Conservation (phyloP, 2,329 filamentous ascomycete genomes). For the Pseudocercospora fijiensis region DNA sequence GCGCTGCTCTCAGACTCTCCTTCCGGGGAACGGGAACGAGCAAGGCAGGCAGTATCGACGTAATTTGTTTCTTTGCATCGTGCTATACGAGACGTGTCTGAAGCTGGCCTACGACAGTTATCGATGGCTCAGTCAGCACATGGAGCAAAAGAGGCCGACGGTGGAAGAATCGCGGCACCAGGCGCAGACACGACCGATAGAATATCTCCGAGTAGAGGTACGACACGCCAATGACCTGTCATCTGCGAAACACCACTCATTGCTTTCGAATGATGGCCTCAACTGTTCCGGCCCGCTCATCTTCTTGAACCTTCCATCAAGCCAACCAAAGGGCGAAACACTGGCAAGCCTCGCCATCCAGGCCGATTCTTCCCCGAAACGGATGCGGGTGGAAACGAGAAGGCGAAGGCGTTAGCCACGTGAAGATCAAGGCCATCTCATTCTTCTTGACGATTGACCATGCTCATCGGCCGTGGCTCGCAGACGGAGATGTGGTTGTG, state of each 20-base stretch:
- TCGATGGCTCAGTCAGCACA: too few relatives aligned
- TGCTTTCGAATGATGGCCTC: not conserved
- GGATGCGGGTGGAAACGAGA: too few relatives aligned
- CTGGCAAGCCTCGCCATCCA: not conserved
- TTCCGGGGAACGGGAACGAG: not conserved
- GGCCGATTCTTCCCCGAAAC: not conserved
- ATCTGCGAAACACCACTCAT: not conserved
- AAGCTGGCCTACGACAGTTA: too few relatives aligned
- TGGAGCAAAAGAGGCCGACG: too few relatives aligned
- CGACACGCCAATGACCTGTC: not conserved
- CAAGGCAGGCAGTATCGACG: not conserved
- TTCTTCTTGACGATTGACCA: too few relatives aligned
- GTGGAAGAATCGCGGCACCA: too few relatives aligned
- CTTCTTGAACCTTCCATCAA: not conserved
- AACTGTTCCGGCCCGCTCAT: not conserved
- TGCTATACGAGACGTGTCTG: not conserved
- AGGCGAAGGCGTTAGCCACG: too few relatives aligned
- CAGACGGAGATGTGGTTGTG: too few relatives aligned
- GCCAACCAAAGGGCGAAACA: not conserved
- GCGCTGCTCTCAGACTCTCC: not conserved
- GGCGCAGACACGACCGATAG: not conserved
- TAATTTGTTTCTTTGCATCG: not conserved
- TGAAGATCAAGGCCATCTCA: too few relatives aligned
- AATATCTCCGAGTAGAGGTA: not conserved
- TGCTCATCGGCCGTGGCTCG: too few relatives aligned